These are phyloP conservation scores for Pleurotus giganteus DNA, from an alignment of 768 basidiomycete genomes.

Conservation along the genomic window DNA sequence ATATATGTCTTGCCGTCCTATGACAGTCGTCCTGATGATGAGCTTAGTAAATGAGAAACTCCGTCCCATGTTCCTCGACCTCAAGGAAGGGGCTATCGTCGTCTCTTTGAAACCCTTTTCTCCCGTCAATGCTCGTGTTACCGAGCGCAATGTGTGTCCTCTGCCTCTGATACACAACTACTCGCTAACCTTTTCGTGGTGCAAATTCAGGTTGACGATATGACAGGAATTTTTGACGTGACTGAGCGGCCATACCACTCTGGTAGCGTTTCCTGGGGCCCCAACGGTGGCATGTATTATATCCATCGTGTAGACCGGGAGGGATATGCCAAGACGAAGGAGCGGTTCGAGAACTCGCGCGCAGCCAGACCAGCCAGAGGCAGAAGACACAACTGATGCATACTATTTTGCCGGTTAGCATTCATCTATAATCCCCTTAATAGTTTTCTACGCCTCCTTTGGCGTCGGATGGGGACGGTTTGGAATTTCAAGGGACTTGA, in stretches of 20 bases:
- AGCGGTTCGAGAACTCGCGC: conserved; percentile 53
- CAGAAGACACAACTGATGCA: background rate
- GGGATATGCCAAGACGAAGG: conserved; percentile 60
- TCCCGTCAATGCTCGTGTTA: conserved; percentile 68
- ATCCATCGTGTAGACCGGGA: conserved; percentile 74
- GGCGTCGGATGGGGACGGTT: too few relatives aligned
- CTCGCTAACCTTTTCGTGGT: conserved; percentile 6
- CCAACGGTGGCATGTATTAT: conserved; percentile 67
- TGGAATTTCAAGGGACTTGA: too few relatives aligned
- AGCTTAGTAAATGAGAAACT: conserved; percentile 80
- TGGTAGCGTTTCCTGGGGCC: conserved; percentile 82
- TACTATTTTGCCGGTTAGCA: too few relatives aligned
- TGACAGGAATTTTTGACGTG: conserved; percentile 80
- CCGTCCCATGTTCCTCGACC: conserved; percentile 86
- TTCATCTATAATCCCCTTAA: background rate
- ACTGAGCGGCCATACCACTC: conserved; percentile 63
- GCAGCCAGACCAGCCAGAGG: conserved; percentile 14
- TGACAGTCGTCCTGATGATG: conserved; percentile 10
- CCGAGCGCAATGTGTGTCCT: conserved; percentile 72
- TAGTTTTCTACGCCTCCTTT: too few relatives aligned
- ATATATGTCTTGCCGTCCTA: background rate
- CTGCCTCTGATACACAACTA: background rate
- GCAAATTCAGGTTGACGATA: conserved; percentile 61
- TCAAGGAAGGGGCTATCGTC: conserved; percentile 90
- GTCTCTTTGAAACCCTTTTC: conserved; percentile 86